Evolutionary conservation across 2,329 filamentous ascomycete species (phyloP).

Genomic region (Clarireedia monteithiana): DNA sequence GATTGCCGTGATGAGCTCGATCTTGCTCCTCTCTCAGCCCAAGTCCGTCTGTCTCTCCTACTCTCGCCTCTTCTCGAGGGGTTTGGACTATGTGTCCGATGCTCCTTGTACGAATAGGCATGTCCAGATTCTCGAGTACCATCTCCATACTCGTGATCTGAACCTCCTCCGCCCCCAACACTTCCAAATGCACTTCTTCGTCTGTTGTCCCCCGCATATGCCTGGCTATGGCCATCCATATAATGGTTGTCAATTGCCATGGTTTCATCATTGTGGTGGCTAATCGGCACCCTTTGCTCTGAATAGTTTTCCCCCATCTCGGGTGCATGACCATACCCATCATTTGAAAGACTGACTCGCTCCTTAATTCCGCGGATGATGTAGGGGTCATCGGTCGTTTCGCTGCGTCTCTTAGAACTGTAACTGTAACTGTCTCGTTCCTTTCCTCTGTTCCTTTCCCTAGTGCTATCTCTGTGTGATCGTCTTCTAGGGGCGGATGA

Average conservation of each 20-base stretch:
- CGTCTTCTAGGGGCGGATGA: background rate
- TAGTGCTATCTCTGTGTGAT: background rate
- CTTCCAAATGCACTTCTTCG: background rate
- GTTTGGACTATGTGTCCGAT: background rate
- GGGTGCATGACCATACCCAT: background rate
- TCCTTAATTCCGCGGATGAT: background rate
- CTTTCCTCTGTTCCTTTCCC: constrained; percentile 2
- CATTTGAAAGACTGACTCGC: background rate
- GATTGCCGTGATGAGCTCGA: background rate
- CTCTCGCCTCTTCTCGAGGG: constrained; percentile 1
- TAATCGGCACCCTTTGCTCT: too few relatives aligned
- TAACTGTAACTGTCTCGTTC: background rate
- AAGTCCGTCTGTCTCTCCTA: constrained; percentile 6
- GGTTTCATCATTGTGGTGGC: background rate
- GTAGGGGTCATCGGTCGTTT: background rate
- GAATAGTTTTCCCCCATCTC: too few relatives aligned
- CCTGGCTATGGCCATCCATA: background rate
- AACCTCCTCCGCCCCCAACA: background rate
- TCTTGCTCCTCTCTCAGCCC: background rate
- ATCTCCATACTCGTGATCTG: background rate
- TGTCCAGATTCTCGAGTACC: background rate
- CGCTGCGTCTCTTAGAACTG: background rate
- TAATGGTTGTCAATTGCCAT: background rate
- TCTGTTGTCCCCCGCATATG: background rate
- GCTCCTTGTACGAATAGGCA: constrained; percentile 5